A percentile compares a stretch with the other conserved stretches of the same genome.
Conservation (phyloP, 192 early-diverging fungal species). For the Phycomyces nitens region DNA sequence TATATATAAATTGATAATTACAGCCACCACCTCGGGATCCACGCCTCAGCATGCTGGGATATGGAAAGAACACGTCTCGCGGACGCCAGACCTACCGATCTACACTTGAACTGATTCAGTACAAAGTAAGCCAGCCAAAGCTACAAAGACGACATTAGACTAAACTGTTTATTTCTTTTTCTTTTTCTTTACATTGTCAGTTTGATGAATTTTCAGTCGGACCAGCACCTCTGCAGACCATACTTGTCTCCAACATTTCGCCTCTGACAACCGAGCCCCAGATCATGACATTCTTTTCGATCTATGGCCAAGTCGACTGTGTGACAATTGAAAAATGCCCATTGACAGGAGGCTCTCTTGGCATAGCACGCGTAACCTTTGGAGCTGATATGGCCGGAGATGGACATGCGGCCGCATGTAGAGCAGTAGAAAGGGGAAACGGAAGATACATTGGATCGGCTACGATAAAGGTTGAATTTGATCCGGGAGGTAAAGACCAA, state of each 20-base stretch:
- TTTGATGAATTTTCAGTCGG: slow-evolving; percentile 21
- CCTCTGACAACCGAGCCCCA: slow-evolving; percentile 36
- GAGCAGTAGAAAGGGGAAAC: slow-evolving; percentile 48
- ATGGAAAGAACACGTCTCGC: slow-evolving; percentile 21
- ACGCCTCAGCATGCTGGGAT: slow-evolving; percentile 15
- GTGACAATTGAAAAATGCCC: slow-evolving; percentile 50
- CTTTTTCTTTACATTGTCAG: neutral
- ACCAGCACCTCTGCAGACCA: slow-evolving; percentile 27
- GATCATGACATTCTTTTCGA: slow-evolving; percentile 39
- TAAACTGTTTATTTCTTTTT: no score
- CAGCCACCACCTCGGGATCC: slow-evolving; percentile 20
- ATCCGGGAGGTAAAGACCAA: slow-evolving; percentile 28
- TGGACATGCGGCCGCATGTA: slow-evolving; percentile 39
- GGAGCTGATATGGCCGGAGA: slow-evolving; percentile 5
- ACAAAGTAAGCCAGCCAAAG: slow-evolving; percentile 15
- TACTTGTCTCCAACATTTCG: slow-evolving; percentile 35
- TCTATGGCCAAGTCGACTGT: slow-evolving; percentile 46
- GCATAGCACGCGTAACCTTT: slow-evolving; percentile 48
- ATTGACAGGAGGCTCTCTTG: slow-evolving; percentile 44
- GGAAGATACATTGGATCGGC: slow-evolving; percentile 34
- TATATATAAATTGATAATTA: neutral
- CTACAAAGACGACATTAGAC: no score
- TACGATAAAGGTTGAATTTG: slow-evolving; percentile 37
- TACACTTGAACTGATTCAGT: slow-evolving; percentile 19
- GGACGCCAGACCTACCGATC: slow-evolving; percentile 17